Evolutionary conservation across 345 rosid genomes (phyloP).

Genomic region (Linum trigynum): DNA sequence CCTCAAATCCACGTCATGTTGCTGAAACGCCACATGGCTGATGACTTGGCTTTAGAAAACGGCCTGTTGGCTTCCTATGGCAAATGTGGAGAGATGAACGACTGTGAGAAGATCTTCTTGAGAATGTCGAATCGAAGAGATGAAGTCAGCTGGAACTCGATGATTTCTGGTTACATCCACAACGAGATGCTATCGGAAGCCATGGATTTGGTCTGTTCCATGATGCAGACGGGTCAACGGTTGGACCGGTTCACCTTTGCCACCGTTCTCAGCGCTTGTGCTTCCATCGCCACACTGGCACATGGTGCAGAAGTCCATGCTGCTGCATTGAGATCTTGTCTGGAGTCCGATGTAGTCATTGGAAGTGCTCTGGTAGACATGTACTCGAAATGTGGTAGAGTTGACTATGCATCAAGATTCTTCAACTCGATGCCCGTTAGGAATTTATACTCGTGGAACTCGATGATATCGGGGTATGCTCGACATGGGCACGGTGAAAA

Average conservation of each 20-base stretch:
- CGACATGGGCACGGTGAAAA: constrained; percentile 75
- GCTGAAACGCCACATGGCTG: constrained; percentile 37
- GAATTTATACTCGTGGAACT: constrained; percentile 93
- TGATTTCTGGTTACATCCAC: constrained; percentile 83
- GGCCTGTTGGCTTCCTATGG: constrained; percentile 85
- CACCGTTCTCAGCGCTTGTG: constrained; percentile 91
- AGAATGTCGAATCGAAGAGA: constrained; percentile 75
- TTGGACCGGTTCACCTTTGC: constrained; percentile 78
- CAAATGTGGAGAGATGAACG: constrained; percentile 63
- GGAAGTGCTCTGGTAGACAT: constrained; percentile 91
- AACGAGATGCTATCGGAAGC: constrained; percentile 63
- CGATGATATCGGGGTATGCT: constrained; percentile 83
- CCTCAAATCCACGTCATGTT: constrained; percentile 61
- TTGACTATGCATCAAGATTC: constrained; percentile 75
- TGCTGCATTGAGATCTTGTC: constrained; percentile 59
- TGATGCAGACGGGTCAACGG: constrained; percentile 66
- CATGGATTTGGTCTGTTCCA: constrained; percentile 65
- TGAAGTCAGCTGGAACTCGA: constrained; percentile 77
- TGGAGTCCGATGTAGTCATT: constrained; percentile 77
- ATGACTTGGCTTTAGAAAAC: constrained; percentile 58
- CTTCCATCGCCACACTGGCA: constrained; percentile 80
- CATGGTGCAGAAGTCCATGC: constrained; percentile 94
- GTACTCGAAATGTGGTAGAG: constrained; percentile 94
- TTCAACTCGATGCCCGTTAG: constrained; percentile 57
- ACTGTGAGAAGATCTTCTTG: constrained; percentile 66